Conservation (phyloP, 1,284 basidiomycete genomes). For the Quambalaria eucalypti region DNA sequence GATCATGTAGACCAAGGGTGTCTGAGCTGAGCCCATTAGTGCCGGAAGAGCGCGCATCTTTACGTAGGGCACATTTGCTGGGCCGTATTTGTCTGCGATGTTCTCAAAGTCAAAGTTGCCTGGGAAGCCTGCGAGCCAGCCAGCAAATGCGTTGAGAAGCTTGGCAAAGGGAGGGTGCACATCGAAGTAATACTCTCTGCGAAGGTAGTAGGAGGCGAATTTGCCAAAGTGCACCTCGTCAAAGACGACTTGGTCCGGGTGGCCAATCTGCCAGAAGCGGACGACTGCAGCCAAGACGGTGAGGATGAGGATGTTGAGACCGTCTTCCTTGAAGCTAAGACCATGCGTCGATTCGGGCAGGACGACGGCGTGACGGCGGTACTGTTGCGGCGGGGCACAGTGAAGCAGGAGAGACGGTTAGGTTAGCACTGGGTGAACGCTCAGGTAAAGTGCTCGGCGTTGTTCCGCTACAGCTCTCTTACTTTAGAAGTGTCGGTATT, state of each 20-base stretch:
- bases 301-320: slow-evolving; percentile 14
- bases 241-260: slow-evolving; percentile 42
- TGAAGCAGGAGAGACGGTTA: neutral
- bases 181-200: slow-evolving; percentile 80
- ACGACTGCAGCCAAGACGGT: slow-evolving; percentile 20
- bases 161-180: slow-evolving; percentile 75
- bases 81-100: slow-evolving; percentile 86
- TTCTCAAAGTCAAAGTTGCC: slow-evolving; percentile 86
- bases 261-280: slow-evolving; percentile 24
- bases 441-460: too few relatives aligned
- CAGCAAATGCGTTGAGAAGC: slow-evolving; percentile 60
- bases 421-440: too few relatives aligned
- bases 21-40: slow-evolving; percentile 75
- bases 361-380: neutral
- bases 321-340: slow-evolving; percentile 1
- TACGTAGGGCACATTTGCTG: slow-evolving; percentile 80
- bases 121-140: slow-evolving; percentile 93
- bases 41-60: slow-evolving; percentile 87
- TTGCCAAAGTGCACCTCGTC: slow-evolving; percentile 48
- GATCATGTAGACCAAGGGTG: slow-evolving; percentile 84
- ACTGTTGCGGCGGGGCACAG: neutral
- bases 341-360: neutral
- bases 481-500: too few relatives aligned
- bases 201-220: slow-evolving; percentile 44
- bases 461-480: too few relatives aligned